Percentiles rank a stretch among this genome's conserved stretches.
Conservation (phyloP, 441 rosid genomes). For the Gossypium lobatum region DNA sequence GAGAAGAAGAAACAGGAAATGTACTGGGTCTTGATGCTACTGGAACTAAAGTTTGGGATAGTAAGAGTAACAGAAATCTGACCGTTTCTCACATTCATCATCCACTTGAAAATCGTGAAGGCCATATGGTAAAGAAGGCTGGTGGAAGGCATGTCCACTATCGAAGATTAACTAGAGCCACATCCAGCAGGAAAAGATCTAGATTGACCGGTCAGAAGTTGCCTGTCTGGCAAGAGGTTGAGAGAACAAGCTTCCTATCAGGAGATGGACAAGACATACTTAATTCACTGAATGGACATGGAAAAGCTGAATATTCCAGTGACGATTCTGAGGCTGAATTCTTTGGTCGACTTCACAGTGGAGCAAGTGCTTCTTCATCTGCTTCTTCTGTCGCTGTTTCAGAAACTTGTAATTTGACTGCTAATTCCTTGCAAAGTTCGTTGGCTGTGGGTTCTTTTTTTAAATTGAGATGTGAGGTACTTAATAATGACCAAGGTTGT, state of each 20-base stretch:
- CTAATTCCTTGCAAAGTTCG: slow-evolving; percentile 45
- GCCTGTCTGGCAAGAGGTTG: slow-evolving; percentile 71
- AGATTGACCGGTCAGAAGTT: slow-evolving; percentile 41
- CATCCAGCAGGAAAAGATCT: slow-evolving; percentile 66
- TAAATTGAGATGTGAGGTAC: slow-evolving; percentile 96
- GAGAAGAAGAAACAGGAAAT: slow-evolving; percentile 69
- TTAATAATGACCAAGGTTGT: slow-evolving; percentile 16
- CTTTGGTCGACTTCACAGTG: slow-evolving; percentile 59
- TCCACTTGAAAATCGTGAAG: slow-evolving; percentile 84
- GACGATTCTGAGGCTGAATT: slow-evolving; percentile 69
- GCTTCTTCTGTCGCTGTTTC: slow-evolving; percentile 36
- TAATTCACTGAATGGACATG: slow-evolving; percentile 30
- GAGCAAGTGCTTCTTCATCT: slow-evolving; percentile 72
- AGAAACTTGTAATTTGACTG: slow-evolving; percentile 35
- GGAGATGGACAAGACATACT: slow-evolving; percentile 85
- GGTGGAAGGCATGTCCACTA: slow-evolving; percentile 46
- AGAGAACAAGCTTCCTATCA: slow-evolving; percentile 76
- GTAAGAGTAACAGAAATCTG: slow-evolving; percentile 71
- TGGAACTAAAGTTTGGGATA: slow-evolving; percentile 98
- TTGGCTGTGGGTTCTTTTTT: slow-evolving; percentile 68
- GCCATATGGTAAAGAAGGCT: slow-evolving; percentile 38
- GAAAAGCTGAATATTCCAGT: slow-evolving; percentile 42
- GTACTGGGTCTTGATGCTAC: slow-evolving; percentile 87
- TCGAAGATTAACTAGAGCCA: slow-evolving; percentile 38
- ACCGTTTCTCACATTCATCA: slow-evolving; percentile 79